These are phyloP conservation scores for Ogataea polymorpha DNA, from an alignment of 805 yeast species.

Conservation along the genomic window DNA sequence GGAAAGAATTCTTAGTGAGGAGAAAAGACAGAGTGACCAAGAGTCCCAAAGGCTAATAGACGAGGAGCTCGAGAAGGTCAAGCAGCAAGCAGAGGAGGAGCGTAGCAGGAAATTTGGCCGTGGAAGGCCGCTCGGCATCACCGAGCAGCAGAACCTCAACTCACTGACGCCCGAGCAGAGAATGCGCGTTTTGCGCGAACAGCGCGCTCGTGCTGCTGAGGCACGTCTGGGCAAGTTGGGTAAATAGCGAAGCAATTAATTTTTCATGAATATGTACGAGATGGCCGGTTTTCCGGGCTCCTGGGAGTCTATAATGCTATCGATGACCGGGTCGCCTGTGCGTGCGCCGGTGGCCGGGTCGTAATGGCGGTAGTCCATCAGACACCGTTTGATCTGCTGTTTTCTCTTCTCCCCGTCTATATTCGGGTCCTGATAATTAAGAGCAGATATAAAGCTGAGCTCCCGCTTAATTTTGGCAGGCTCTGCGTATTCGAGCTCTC, in stretches of 20 bases:
- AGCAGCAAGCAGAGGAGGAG: constrained; percentile 37
- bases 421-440: constrained; percentile 35
- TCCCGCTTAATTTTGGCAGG: constrained; percentile 3
- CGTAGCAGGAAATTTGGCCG: constrained; percentile 31
- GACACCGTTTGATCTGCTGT: constrained; percentile 52
- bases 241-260: constrained; percentile 3
- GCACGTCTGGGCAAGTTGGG: constrained; percentile 45
- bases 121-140: constrained; percentile 32
- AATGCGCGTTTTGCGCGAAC: constrained; percentile 82
- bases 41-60: constrained; percentile 40
- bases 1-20: constrained; percentile 37
- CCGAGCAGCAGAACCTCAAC: constrained; percentile 44
- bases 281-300: constrained; percentile 28
- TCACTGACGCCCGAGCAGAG: constrained; percentile 74
- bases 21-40: constrained; percentile 36
- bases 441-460: constrained; percentile 57
- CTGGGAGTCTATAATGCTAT: constrained; percentile 26
- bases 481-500: constrained; percentile 16
- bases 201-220: constrained; percentile 95
- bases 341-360: constrained; percentile 38
- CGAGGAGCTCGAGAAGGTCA: constrained; percentile 39
- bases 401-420: constrained; percentile 33
- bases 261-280: constrained; percentile 40
- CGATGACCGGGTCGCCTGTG: constrained; percentile 24
- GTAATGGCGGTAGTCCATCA: constrained; percentile 61